A percentile compares a stretch with the other conserved stretches of the same genome.
These are phyloP conservation scores for Camelina sativa DNA, from an alignment of 345 rosid species.

Conservation along the genomic window DNA sequence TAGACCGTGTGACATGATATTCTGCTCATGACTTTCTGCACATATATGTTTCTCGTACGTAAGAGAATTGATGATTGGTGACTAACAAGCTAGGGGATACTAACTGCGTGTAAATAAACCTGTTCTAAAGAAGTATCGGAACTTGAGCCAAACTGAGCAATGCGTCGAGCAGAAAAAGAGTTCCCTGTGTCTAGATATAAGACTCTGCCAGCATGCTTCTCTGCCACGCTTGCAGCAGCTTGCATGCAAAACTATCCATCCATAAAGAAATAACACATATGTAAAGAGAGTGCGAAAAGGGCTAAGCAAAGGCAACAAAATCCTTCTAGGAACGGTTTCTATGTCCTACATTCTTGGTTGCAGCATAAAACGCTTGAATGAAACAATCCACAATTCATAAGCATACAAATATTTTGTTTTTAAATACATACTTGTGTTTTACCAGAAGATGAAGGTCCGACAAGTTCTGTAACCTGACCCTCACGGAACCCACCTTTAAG, in stretches of 20 bases:
- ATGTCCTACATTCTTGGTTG: neutral
- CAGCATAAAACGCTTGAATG: neutral
- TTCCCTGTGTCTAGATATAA: constrained; percentile 77
- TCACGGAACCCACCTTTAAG: constrained; percentile 68
- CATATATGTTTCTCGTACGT: constrained; percentile 34
- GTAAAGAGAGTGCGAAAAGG: constrained; percentile 10
- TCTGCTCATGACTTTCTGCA: constrained; percentile 62
- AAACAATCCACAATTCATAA: constrained; percentile 3
- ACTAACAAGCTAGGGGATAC: constrained; percentile 1
- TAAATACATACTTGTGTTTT: constrained; percentile 72
- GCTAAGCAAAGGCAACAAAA: neutral
- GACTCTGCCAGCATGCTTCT: constrained; percentile 51
- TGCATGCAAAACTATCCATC: constrained; percentile 64
- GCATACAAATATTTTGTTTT: neutral
- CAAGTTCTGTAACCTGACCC: constrained; percentile 81
- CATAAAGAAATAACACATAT: constrained; percentile 24
- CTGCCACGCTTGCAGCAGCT: constrained; percentile 64
- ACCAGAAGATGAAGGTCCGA: constrained; percentile 89
- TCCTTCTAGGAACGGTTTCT: constrained; percentile 10
- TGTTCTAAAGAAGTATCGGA: constrained; percentile 43
- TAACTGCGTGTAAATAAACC: constrained; percentile 43
- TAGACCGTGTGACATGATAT: constrained; percentile 65
- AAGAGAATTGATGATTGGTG: neutral
- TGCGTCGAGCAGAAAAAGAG: constrained; percentile 75
- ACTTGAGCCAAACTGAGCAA: constrained; percentile 51